phyloP scores from a whole-genome alignment of 352 stramenopile genomes.

The Phytopythium ostracodes region DNA sequence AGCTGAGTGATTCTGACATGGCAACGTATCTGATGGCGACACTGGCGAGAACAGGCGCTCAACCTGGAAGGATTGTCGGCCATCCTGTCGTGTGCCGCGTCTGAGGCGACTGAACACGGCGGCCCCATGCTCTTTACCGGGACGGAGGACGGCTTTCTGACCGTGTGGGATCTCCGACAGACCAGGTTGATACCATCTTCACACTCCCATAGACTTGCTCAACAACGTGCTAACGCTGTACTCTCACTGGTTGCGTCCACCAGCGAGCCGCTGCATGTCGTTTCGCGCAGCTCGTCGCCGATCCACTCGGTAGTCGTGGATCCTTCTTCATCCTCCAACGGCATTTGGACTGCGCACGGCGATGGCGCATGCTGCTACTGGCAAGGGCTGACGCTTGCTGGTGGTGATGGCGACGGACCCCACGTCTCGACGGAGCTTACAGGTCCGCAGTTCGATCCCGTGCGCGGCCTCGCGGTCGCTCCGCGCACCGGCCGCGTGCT shows the following conservation, averaged over 20 bases:
- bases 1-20: neutral
- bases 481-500: constrained; percentile 36
- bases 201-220: neutral
- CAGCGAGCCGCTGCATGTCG: constrained; percentile 38
- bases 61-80: constrained; percentile 31
- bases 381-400: constrained; percentile 17
- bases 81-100: constrained; percentile 36
- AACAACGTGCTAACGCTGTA: neutral
- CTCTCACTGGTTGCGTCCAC: neutral
- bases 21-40: neutral
- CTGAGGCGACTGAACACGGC: neutral
- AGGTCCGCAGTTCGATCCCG: constrained; percentile 61
- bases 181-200: constrained; percentile 25
- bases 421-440: constrained; percentile 43
- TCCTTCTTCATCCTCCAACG: neutral
- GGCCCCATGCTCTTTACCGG: constrained; percentile 46
- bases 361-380: constrained; percentile 58
- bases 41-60: constrained; percentile 25
- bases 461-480: constrained; percentile 43
- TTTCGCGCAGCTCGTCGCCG: constrained; percentile 48
- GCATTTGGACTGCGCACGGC: constrained; percentile 55
- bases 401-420: constrained; percentile 1
- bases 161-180: constrained; percentile 57
- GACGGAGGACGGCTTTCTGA: constrained; percentile 56
- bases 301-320: constrained; percentile 41